Base-by-base conservation (phyloP, 768 basidiomycete species). In the Porphyrellus cyaneotinctus region DNA sequence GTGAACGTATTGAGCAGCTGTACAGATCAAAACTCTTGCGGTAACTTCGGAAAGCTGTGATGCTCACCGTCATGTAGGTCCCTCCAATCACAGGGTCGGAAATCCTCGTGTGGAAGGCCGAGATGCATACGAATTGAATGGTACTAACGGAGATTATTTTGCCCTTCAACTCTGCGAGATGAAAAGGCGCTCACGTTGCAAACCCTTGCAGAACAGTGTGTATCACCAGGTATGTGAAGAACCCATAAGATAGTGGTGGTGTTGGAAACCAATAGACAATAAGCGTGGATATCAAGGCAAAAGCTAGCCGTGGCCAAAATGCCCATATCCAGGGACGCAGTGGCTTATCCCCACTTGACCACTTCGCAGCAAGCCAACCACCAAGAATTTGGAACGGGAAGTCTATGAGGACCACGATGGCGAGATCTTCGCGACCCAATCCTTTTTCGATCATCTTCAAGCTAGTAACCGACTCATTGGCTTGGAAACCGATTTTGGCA, bases 371-470 rank as follows among this genome's bases (percentile, higher is more conserved):
- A 23, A 95, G 74, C 87, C 90, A 98, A 7, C 95, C 95, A 20
- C 91, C 94, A 51, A 89, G 65, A 46, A 99, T 92, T 75, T 98
- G 95, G 73, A 97, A 95, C 2, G 97, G 97, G 61, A 98, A 97
- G 70, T 99, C 97, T 58, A 98, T 87, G 35, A 98, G 82, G 39
- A 95, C 95, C 4, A 92, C 88, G 15, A 94, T 77, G n/a, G 97
- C 94, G 35, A 98, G 78, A 62, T 99, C 97, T 74, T 98, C 97
- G 36, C 94, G 87, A 53, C 85, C 88, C 49, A 99, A 78, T 2
- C 97, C 97, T 65, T 98, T 98, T 70, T 99, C 97, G 38, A 99
- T 88, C 73, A 98, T 82, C 66, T 99, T 99, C 39, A 98, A 78
- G 22, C 82, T 84, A 4, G 91, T 93, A 13, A 86, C 89, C 7